Conservation (phyloP, 1,139 yeast genomes). For the Hyphopichia fennica region DNA sequence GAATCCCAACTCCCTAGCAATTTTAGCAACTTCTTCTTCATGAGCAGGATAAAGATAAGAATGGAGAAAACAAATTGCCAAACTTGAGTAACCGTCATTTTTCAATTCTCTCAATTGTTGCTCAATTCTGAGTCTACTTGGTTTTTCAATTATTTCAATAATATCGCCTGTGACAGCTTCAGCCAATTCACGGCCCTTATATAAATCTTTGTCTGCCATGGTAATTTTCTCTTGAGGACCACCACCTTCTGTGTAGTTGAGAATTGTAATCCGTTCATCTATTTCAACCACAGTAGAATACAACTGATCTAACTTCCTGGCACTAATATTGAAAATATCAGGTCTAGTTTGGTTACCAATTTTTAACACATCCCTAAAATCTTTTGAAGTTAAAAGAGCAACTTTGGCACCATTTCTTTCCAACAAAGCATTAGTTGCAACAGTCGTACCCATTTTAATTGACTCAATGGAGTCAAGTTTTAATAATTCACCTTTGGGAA, state of each 20-base stretch:
- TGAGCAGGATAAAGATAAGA: constrained; percentile 43
- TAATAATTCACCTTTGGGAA: constrained; percentile 43
- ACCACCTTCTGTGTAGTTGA: constrained; percentile 42
- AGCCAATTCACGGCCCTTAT: constrained; percentile 28
- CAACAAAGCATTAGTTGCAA: constrained; percentile 41
- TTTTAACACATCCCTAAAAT: constrained; percentile 47
- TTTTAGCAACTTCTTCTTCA: constrained; percentile 35
- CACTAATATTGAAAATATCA: constrained; percentile 38
- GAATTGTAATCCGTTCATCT: constrained; percentile 45
- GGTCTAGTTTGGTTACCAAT: constrained; percentile 46
- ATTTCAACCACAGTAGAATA: constrained; percentile 36
- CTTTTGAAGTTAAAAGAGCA: constrained; percentile 50
- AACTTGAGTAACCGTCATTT: constrained; percentile 26
- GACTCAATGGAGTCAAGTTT: constrained; percentile 28
- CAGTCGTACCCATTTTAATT: constrained; percentile 42
- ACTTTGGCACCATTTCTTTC: constrained; percentile 55
- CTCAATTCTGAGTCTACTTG: constrained; percentile 27
- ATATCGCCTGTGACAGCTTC: constrained; percentile 39
- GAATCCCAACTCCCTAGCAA: constrained; percentile 38
- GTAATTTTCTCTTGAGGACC: constrained; percentile 26
- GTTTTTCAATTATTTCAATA: constrained; percentile 31
- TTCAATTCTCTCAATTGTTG: constrained; percentile 24
- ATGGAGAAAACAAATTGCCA: constrained; percentile 42
- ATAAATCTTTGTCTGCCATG: constrained; percentile 5
- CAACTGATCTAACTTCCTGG: constrained; percentile 35